These are phyloP conservation scores for Sugiyamaella chiloensis DNA, from an alignment of 805 yeast genomes.

Conservation along the genomic window DNA sequence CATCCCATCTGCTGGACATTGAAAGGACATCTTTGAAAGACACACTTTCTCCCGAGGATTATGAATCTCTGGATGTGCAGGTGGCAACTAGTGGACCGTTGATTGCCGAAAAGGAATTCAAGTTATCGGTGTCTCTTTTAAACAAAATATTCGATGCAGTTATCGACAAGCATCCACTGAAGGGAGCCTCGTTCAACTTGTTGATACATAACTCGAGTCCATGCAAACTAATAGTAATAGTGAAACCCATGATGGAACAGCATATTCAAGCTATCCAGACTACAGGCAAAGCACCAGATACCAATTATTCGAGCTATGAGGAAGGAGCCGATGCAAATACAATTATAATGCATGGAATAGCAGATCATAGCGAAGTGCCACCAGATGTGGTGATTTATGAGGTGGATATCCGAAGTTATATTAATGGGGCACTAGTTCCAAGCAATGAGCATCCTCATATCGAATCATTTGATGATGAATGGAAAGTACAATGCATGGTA, in stretches of 20 bases:
- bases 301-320: constrained; percentile 4
- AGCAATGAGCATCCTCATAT: constrained; percentile 27
- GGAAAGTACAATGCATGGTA: constrained; percentile 37
- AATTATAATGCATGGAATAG: constrained; percentile 16
- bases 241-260: constrained; percentile 28
- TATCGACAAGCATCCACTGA: constrained; percentile 31
- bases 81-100: constrained; percentile 37
- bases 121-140: constrained; percentile 53
- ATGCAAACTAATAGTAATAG: constrained; percentile 28
- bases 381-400: constrained; percentile 25
- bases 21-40: not conserved
- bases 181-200: constrained; percentile 33
- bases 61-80: constrained; percentile 19
- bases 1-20: constrained; percentile 14
- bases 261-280: constrained; percentile 26
- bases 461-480: constrained; percentile 26
- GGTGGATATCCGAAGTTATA: constrained; percentile 18
- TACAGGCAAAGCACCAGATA: constrained; percentile 14
- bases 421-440: constrained; percentile 26
- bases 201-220: constrained; percentile 23
- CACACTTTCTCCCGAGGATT: not conserved
- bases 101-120: constrained; percentile 69
- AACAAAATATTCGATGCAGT: constrained; percentile 43
- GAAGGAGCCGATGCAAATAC: constrained; percentile 20
- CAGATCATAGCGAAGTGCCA: constrained; percentile 16